phyloP scores from a whole-genome alignment of 2,329 filamentous ascomycete species.

The Colletotrichum paranaense region DNA sequence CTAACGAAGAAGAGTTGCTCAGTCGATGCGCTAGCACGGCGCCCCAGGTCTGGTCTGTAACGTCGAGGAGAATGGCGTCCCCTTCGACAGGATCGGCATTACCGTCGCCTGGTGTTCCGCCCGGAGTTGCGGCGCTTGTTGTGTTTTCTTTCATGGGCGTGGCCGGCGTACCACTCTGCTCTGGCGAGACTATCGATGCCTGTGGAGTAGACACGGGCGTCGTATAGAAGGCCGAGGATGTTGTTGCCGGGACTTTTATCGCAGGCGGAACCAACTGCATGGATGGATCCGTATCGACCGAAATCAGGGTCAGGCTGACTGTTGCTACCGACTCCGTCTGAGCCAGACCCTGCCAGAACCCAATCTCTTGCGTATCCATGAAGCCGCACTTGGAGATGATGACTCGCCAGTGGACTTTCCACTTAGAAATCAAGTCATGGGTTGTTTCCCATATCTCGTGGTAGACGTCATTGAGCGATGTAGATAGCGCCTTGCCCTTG shows the following conservation, averaged over 20 bases:
- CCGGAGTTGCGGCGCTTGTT: slow-evolving; percentile 57
- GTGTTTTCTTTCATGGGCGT: slow-evolving; percentile 56
- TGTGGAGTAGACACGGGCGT: slow-evolving; percentile 79
- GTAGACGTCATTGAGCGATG: slow-evolving; percentile 71
- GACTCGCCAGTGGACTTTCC: slow-evolving; percentile 81
- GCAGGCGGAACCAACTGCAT: slow-evolving; percentile 71
- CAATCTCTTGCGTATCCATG: slow-evolving; percentile 75
- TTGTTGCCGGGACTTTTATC: slow-evolving; percentile 58
- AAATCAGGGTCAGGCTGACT: slow-evolving; percentile 69
- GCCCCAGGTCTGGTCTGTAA: slow-evolving; percentile 81
- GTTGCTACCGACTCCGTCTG: slow-evolving; percentile 62
- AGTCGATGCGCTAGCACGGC: slow-evolving; percentile 75
- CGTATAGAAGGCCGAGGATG: slow-evolving; percentile 60
- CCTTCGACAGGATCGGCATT: slow-evolving; percentile 59
- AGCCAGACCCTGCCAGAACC: slow-evolving; percentile 66
- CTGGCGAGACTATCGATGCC: slow-evolving; percentile 67
- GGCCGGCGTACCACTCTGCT: slow-evolving; percentile 63
- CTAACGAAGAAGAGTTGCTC: slow-evolving; percentile 66
- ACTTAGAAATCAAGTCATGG: slow-evolving; percentile 75
- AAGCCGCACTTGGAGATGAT: slow-evolving; percentile 78
- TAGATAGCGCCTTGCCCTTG: slow-evolving; percentile 63
- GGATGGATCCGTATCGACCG: slow-evolving; percentile 73
- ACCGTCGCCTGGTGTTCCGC: slow-evolving; percentile 54
- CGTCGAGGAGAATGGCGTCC: slow-evolving; percentile 77
- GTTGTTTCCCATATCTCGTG: slow-evolving; percentile 84